Evolutionary conservation across 1,139 yeast genomes (phyloP), one percentile per base, ranked within the genome.

Genomic region (Lizanozyma gosingica): DNA sequence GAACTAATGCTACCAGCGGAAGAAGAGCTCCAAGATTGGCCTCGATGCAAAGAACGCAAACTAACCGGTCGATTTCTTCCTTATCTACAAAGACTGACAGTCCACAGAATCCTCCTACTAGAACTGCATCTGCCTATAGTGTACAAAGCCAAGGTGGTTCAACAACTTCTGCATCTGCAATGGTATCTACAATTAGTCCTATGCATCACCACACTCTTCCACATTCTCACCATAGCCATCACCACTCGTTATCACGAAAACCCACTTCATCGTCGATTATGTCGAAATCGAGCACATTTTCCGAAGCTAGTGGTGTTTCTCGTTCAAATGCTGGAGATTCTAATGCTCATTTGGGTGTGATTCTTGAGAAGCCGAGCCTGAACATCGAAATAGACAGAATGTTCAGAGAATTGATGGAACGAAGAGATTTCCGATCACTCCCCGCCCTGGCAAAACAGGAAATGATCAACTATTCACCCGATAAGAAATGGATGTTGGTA

Each of bases 401-500:
- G 73, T 83, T 82, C 55, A 71, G 76, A 43, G 82, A 78, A 43
- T 71, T 83, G 46, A 78, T 85, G 88, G 83, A 80, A 43, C 82
- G 83, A 52, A 74, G 97, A 52, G 94, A 88, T 56, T 83, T 86
- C 58, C 79, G 81, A 50, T 77, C 84, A 41, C 67, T 88, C 39
- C 95, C 96, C 0, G 76, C 77, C 18, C 78, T 76, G 43, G 95
- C 94, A 8, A 82, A 82, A 48, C 76, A 71, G 46, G 94, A 86
- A 56, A 80, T 92, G 83, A 68, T 79, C 53, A 77, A 75, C 48
- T 88, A 84, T 54, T 76, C 83, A 36, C 67, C 78, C 0, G 85
- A 83, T 41, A 86, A 88, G 52, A 92, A 92, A 60, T 87, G 97
- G 95, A 79, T 85, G 80, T 71, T 92, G 50, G 83, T 92, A 36